Base-by-base conservation (phyloP, 768 basidiomycete species). In the Mycena rosella region DNA sequence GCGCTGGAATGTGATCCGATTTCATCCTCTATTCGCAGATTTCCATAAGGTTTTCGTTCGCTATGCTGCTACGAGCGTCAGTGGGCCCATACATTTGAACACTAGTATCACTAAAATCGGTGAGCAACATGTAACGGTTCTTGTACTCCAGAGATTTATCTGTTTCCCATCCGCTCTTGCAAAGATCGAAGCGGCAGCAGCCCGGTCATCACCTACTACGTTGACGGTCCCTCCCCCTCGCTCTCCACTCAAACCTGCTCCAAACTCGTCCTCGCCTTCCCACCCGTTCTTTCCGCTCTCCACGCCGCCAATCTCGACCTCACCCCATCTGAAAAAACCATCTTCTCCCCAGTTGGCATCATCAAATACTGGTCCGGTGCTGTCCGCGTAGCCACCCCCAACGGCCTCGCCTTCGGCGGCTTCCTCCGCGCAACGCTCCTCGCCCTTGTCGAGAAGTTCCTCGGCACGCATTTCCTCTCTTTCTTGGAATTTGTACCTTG, bases 221-320 rank as follows among this genome's bases (percentile, higher is more conserved):
- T 60, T 22, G 47, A 49, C 24, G 58, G 58, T 38, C 30, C 58
- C 45, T 48, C 58, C 58, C 45, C 58, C 45, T 48, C 32, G 24
- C 56, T 58, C 42, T 58, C 56, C 56, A 60, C 58, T 48, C 58
- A 60, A 34, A 38, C 58, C 58, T 60, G 58, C 58, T 60, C 58
- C 32, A 48, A 48, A 36, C 58, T 60, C 58, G 34, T 60, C 47
- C 58, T 60, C 47, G 58, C 58, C 58, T 60, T 60, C 58, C 58
- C 58, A 34, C 58, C 58, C 32, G 30, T 48, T 38, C 30, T 60
- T 36, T 27, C 45, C 34, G 45, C 45, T 48, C 58, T 60, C 34
- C 45, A 60, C 22, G 58, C 45, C 47, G 58, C 58, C 45, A 60
- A 60, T 48, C 45, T 60, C 58, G 58, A 60, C 58, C 32, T 60